phyloP scores from a whole-genome alignment of 1,284 basidiomycete genomes.

The Apiotrichum gamsii region DNA sequence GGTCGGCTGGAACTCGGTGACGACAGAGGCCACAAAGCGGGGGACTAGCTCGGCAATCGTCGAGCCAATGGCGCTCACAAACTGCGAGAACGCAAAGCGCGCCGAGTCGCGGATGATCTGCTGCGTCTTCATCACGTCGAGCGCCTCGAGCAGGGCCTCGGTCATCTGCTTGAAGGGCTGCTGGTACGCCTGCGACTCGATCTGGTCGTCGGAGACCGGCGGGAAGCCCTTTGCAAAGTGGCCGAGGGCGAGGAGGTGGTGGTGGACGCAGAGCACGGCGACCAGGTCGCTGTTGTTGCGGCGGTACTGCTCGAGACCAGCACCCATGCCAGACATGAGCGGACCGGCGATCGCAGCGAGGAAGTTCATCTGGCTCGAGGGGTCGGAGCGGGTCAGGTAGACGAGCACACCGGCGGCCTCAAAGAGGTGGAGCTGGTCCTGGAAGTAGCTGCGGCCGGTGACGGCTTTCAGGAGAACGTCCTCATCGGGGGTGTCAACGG shows the following conservation, averaged over 20 bases:
- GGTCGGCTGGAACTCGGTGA: constrained; percentile 83
- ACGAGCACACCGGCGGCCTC: constrained; percentile 84
- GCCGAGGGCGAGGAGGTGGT: constrained; percentile 89
- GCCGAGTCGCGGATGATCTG: constrained; percentile 88
- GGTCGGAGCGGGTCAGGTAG: constrained; percentile 59
- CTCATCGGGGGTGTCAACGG: constrained; percentile 52
- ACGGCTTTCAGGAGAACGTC: constrained; percentile 68
- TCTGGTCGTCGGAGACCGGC: constrained; percentile 65
- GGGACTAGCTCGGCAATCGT: constrained; percentile 51
- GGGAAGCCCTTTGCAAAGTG: constrained; percentile 97
- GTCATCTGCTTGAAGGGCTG: constrained; percentile 81
- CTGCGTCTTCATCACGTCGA: constrained; percentile 82
- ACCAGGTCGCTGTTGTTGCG: constrained; percentile 43
- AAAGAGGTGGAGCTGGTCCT: constrained; percentile 91
- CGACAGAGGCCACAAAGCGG: constrained; percentile 72
- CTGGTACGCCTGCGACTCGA: constrained; percentile 66
- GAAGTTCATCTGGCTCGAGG: constrained; percentile 66
- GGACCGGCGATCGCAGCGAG: constrained; percentile 75
- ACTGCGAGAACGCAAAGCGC: constrained; percentile 88
- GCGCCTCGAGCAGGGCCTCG: constrained; percentile 78
- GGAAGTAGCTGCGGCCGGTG: constrained; percentile 60
- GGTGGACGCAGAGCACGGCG: constrained; percentile 83
- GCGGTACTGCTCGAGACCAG: constrained; percentile 54
- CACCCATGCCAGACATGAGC: constrained; percentile 68
- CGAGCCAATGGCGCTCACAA: constrained; percentile 81